These are phyloP conservation scores for Cupressus sempervirens DNA, from an alignment of 75 land plant genomes.

Conservation along the genomic window DNA sequence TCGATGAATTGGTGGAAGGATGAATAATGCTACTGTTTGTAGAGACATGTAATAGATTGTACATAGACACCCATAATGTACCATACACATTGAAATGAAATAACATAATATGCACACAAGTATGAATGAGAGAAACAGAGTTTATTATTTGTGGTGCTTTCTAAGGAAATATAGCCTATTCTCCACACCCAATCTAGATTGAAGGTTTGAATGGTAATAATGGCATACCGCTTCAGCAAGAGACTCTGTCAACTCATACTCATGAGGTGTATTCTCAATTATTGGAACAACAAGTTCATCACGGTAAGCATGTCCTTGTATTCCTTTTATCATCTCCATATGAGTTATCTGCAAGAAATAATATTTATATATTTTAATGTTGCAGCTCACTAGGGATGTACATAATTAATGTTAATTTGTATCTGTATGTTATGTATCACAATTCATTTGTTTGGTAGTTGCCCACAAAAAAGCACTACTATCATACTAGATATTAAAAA, in stretches of 20 bases:
- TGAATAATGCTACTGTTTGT: background rate
- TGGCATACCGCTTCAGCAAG: slow-evolving; percentile 80
- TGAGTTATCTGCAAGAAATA: slow-evolving; percentile 74
- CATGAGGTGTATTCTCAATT: slow-evolving; percentile 93
- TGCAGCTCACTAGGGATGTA: background rate
- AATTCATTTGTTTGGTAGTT: background rate
- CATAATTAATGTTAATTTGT: background rate
- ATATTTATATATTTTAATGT: background rate
- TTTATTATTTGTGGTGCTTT: background rate
- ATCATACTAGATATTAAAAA: background rate
- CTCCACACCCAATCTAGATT: background rate
- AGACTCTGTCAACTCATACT: slow-evolving; percentile 89
- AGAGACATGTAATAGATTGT: background rate
- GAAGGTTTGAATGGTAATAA: background rate
- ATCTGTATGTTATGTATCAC: background rate
- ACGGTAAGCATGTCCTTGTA: slow-evolving; percentile 95
- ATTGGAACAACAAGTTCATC: slow-evolving; percentile 99
- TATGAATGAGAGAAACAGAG: too few relatives aligned
- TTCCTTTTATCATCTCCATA: slow-evolving; percentile 99
- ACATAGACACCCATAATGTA: background rate
- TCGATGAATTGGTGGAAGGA: background rate
- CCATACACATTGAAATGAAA: background rate
- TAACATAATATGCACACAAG: background rate
- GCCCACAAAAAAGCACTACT: background rate
- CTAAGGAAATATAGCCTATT: background rate